phyloP scores from a whole-genome alignment of 129 eudicot species.

The Tagetes erecta region DNA sequence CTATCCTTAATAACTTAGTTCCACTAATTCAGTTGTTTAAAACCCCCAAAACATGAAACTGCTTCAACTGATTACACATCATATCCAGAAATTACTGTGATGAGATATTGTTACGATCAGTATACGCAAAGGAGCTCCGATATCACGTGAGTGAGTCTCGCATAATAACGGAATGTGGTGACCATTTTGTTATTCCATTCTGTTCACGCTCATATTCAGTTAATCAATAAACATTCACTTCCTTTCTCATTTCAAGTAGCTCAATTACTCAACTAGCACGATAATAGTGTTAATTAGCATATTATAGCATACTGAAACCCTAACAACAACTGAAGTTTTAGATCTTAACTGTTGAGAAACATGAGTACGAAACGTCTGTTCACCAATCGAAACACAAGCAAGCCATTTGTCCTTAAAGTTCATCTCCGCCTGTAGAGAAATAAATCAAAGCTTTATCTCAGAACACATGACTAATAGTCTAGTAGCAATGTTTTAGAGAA shows the following conservation, averaged over 20 bases:
- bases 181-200: too few species aligned
- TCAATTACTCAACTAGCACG: too few species aligned
- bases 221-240: too few species aligned
- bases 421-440: slow-evolving; percentile 72
- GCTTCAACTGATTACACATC: not conserved
- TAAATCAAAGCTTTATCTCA: not conserved
- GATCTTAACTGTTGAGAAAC: slow-evolving; percentile 65
- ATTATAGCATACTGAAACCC: too few species aligned
- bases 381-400: slow-evolving; percentile 86
- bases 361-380: slow-evolving; percentile 77
- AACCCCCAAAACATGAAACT: slow-evolving; percentile 10
- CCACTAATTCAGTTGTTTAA: too few species aligned
- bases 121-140: too few species aligned
- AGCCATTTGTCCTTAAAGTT: slow-evolving; percentile 89
- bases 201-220: too few species aligned
- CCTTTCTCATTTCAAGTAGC: too few species aligned
- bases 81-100: not conserved
- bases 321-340: not conserved
- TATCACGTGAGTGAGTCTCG: too few species aligned
- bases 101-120: too few species aligned
- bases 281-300: too few species aligned
- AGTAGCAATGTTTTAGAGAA: not conserved
- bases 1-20: not conserved
- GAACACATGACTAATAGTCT: not conserved
- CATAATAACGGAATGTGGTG: too few species aligned